Evolutionary conservation across 140 eudicot species (phyloP).

Genomic region (Senecio squalidus): DNA sequence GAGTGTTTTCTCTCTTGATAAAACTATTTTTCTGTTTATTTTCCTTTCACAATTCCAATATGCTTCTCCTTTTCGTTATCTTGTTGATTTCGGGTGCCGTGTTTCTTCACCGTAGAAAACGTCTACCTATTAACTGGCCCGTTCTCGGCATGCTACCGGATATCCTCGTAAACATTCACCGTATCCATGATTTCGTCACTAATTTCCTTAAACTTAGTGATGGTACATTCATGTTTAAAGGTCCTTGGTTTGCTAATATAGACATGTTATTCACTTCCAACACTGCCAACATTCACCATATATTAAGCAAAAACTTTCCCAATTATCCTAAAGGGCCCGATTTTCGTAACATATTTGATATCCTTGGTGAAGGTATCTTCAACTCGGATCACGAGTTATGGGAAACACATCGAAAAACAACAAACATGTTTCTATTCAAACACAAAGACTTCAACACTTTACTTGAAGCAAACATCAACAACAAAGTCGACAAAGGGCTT

Average conservation of each 20-base stretch:
- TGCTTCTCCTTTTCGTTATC: not conserved
- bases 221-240: slow-evolving; percentile 15
- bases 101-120: not conserved
- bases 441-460: not conserved
- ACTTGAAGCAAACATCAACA: not conserved
- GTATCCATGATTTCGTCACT: slow-evolving; percentile 10
- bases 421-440: slow-evolving; percentile 6
- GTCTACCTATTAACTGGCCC: slow-evolving; percentile 5
- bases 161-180: not conserved
- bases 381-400: slow-evolving; percentile 18
- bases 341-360: slow-evolving; percentile 7
- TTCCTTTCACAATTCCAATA: not conserved
- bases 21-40: too few relatives aligned
- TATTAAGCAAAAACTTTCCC: slow-evolving; percentile 19
- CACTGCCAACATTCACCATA: slow-evolving; percentile 16
- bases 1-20: too few relatives aligned
- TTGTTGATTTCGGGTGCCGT: not conserved
- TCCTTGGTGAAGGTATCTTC: slow-evolving; percentile 10
- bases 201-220: slow-evolving; percentile 7
- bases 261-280: slow-evolving; percentile 19
- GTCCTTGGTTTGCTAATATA: slow-evolving; percentile 17
- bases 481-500: slow-evolving; percentile 9
- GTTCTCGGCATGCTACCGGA: slow-evolving; percentile 5
- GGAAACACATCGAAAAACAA: slow-evolving; percentile 11
- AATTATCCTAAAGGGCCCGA: slow-evolving; percentile 25